These are phyloP conservation scores for Styphnolobium japonicum DNA, from an alignment of 306 rosid genomes.

Conservation along the genomic window DNA sequence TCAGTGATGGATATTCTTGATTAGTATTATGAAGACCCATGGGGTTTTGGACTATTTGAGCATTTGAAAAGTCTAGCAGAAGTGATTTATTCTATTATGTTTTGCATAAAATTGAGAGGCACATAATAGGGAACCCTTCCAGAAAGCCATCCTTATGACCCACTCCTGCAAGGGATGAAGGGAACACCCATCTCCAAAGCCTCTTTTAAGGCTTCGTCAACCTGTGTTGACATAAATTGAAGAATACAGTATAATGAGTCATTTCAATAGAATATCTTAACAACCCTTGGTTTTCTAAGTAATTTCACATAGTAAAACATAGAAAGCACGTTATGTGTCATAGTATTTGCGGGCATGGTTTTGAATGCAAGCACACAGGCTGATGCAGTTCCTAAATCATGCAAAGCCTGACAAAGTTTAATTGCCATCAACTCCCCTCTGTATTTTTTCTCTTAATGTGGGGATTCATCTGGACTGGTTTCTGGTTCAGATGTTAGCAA, in stretches of 20 bases:
- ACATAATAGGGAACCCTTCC: neutral
- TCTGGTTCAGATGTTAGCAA: slow-evolving; percentile 3
- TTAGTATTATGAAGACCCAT: neutral
- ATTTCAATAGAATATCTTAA: neutral
- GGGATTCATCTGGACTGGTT: slow-evolving; percentile 4
- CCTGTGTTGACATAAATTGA: neutral
- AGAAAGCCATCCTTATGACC: neutral
- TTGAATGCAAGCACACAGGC: slow-evolving; percentile 7
- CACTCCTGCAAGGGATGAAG: neutral
- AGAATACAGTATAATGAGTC: neutral
- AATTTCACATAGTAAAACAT: neutral
- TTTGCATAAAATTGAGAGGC: neutral
- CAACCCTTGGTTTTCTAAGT: neutral
- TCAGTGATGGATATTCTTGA: neutral
- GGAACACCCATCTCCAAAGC: neutral
- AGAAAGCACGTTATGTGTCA: neutral
- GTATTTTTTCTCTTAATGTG: neutral
- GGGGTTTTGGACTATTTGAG: neutral
- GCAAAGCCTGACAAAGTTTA: neutral
- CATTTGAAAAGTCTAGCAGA: neutral
- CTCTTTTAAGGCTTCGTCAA: neutral
- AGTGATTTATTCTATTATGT: neutral
- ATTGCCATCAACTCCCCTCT: neutral
- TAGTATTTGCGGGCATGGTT: neutral
- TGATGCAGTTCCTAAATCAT: neutral